phyloP scores from a whole-genome alignment of 2,329 filamentous ascomycete genomes.

The Fusarium circinatum region DNA sequence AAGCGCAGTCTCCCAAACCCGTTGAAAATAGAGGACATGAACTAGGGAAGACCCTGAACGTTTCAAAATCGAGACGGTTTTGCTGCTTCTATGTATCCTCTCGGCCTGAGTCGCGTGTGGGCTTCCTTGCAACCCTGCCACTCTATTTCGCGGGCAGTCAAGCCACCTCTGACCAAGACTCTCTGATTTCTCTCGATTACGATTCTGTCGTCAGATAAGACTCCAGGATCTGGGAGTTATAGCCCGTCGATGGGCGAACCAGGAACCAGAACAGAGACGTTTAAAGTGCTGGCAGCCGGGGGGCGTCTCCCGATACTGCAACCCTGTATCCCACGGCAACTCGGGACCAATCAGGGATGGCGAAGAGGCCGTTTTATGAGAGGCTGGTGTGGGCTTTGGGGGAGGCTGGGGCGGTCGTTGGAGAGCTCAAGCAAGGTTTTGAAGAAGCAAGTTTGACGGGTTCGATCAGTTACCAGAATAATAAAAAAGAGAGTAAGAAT shows the following conservation, averaged over 20 bases:
- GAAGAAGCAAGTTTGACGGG: slow-evolving; percentile 3
- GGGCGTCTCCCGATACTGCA: slow-evolving; percentile 21
- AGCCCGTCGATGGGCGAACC: slow-evolving; percentile 19
- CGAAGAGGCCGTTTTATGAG: slow-evolving; percentile 12
- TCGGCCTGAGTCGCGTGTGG: neutral
- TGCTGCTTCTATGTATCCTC: slow-evolving; percentile 24
- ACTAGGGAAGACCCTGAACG: slow-evolving; percentile 9
- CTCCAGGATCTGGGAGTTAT: slow-evolving; percentile 15
- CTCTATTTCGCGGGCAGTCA: slow-evolving; percentile 8
- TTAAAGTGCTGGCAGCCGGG: slow-evolving; percentile 37
- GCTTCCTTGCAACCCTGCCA: slow-evolving; percentile 26
- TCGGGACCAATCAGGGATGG: slow-evolving; percentile 18
- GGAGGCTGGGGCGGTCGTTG: slow-evolving; percentile 4
- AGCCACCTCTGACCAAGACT: slow-evolving; percentile 3
- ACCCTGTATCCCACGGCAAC: slow-evolving; percentile 32
- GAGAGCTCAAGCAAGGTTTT: slow-evolving; percentile 1
- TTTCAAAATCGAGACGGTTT: slow-evolving; percentile 12
- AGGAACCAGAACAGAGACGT: slow-evolving; percentile 18
- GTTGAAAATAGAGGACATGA: neutral
- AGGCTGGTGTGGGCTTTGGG: slow-evolving; percentile 16
- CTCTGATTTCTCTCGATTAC: neutral
- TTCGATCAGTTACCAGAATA: neutral
- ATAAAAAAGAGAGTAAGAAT: neutral
- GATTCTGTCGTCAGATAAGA: slow-evolving; percentile 15
- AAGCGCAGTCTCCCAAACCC: neutral